Percentiles rank a stretch among this genome's conserved stretches.
phyloP scores from a whole-genome alignment of 2,329 filamentous ascomycete species.

The Rhinocladiella mackenziei region DNA sequence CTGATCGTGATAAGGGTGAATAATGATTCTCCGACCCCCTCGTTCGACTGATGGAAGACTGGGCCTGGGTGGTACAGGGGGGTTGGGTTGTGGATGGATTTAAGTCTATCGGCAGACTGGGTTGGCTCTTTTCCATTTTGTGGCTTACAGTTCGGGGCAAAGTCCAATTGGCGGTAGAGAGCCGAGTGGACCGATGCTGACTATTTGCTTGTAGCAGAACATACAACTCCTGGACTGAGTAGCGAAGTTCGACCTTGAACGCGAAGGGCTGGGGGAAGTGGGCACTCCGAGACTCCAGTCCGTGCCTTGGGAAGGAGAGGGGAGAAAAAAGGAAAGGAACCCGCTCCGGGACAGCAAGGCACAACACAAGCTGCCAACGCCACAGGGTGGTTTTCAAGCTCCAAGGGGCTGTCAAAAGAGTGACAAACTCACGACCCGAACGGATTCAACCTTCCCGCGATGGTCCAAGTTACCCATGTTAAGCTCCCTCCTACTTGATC shows the following conservation, averaged over 20 bases:
- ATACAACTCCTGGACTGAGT: too few relatives aligned
- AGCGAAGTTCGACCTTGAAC: background rate
- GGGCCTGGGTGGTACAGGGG: constrained; percentile 15
- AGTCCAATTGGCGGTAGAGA: constrained; percentile 6
- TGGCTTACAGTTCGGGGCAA: constrained; percentile 6
- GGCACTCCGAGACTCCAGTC: too few relatives aligned
- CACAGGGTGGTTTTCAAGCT: background rate
- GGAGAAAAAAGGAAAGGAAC: background rate
- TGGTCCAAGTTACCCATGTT: background rate
- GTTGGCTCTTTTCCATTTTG: constrained; percentile 8
- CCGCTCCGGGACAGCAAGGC: background rate
- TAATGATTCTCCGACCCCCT: constrained; percentile 15
- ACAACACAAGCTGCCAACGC: background rate
- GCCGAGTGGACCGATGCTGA: constrained; percentile 10
- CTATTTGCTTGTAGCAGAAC: too few relatives aligned
- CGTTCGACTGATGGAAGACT: constrained; percentile 8
- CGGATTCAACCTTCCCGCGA: constrained; percentile 1
- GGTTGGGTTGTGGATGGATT: background rate
- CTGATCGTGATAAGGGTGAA: constrained; percentile 20
- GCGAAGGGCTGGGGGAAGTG: constrained; percentile 11
- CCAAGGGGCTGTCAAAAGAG: background rate
- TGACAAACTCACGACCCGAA: background rate
- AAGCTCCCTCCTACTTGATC: background rate
- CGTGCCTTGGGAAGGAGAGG: background rate
- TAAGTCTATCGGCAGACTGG: constrained; percentile 6